These are phyloP conservation scores for Fusarium sublunatum DNA, from an alignment of 2,329 filamentous ascomycete species.

Conservation along the genomic window DNA sequence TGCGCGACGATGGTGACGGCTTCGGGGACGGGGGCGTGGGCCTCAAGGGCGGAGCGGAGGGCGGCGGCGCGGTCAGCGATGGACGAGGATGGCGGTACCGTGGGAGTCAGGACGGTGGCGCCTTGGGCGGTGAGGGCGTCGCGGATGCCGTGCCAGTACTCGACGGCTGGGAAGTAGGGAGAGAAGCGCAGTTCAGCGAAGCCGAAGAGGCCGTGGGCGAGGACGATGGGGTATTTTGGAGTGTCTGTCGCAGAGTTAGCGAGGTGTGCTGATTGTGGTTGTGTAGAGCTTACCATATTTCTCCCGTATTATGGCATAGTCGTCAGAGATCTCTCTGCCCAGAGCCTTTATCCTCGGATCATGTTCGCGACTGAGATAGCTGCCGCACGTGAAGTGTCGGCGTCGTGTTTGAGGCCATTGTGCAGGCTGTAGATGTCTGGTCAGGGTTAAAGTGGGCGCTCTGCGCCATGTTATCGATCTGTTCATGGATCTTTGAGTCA, in stretches of 20 bases:
- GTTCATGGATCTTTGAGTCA: conserved; percentile 36
- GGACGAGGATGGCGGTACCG: conserved; percentile 69
- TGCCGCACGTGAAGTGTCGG: conserved; percentile 31
- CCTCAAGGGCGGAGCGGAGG: conserved; percentile 65
- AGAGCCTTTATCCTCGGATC: conserved; percentile 57
- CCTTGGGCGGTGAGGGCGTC: conserved; percentile 66
- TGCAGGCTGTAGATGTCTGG: background rate
- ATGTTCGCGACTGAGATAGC: conserved; percentile 27
- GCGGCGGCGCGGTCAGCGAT: conserved; percentile 70
- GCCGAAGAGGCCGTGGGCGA: conserved; percentile 73
- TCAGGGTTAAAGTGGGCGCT: conserved; percentile 5
- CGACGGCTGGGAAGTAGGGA: conserved; percentile 64
- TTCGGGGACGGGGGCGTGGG: conserved; percentile 49
- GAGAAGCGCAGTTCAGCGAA: conserved; percentile 68
- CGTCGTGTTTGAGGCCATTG: conserved; percentile 10
- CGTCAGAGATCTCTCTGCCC: conserved; percentile 57
- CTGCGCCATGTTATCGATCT: conserved; percentile 34
- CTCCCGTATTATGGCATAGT: conserved; percentile 59
- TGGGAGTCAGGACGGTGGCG: conserved; percentile 67
- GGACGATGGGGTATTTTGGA: conserved; percentile 70
- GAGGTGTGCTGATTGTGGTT: background rate
- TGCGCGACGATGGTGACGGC: conserved; percentile 82
- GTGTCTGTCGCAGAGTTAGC: conserved; percentile 54
- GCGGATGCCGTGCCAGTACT: conserved; percentile 74
- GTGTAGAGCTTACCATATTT: conserved; percentile 54